These are phyloP conservation scores for Didymella sp. DNA, from an alignment of 2,329 filamentous ascomycete genomes.

Conservation along the genomic window DNA sequence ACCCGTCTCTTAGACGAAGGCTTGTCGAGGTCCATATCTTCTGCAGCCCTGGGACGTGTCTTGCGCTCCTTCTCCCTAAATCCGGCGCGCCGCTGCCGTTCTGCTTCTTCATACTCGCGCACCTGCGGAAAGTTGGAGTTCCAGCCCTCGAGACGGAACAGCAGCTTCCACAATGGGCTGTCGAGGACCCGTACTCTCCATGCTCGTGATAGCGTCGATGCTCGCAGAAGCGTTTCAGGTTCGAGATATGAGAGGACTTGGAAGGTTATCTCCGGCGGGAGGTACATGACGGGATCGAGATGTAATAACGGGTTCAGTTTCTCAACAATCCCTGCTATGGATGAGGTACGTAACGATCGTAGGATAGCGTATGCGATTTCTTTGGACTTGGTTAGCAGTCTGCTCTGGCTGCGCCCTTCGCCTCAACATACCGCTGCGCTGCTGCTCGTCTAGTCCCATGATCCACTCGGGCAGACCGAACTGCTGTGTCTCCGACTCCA, in stretches of 20 bases:
- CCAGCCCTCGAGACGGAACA: slow-evolving; percentile 90
- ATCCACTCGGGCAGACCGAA: slow-evolving; percentile 62
- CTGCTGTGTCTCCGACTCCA: slow-evolving; percentile 36
- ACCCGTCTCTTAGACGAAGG: slow-evolving; percentile 62
- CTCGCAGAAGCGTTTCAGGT: slow-evolving; percentile 77
- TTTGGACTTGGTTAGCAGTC: slow-evolving; percentile 50
- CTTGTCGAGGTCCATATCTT: slow-evolving; percentile 58
- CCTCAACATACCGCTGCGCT: slow-evolving; percentile 60
- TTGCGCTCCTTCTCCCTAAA: slow-evolving; percentile 53
- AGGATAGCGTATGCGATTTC: slow-evolving; percentile 83
- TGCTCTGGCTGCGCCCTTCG: neutral
- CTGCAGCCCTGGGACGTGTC: slow-evolving; percentile 53
- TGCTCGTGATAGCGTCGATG: slow-evolving; percentile 77
- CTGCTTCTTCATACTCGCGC: slow-evolving; percentile 67
- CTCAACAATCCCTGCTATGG: slow-evolving; percentile 80
- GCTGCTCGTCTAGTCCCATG: slow-evolving; percentile 60
- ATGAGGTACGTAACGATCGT: slow-evolving; percentile 77
- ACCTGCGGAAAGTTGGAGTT: slow-evolving; percentile 71
- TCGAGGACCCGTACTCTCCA: slow-evolving; percentile 87
- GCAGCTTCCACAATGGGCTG: slow-evolving; percentile 81
- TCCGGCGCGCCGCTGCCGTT: slow-evolving; percentile 49
- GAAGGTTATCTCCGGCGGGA: slow-evolving; percentile 89
- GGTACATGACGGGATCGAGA: slow-evolving; percentile 85
- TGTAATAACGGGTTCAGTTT: slow-evolving; percentile 83
- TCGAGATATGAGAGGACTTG: slow-evolving; percentile 88